phyloP scores from a whole-genome alignment of 352 stramenopile genomes.

The Lagenidium giganteum region DNA sequence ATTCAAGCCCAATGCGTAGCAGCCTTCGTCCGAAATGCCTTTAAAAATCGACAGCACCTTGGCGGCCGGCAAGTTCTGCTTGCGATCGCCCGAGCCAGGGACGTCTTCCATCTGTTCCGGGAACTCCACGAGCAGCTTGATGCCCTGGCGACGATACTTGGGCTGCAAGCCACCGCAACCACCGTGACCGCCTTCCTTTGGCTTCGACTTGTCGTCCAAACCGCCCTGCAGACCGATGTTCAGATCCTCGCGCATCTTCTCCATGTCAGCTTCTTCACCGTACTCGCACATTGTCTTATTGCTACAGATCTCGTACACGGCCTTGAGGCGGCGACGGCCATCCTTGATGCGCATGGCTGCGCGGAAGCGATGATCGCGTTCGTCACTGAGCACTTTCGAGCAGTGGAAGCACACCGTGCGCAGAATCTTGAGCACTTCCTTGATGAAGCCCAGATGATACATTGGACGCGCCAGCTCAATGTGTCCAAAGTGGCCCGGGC shows the following conservation, averaged over 20 bases:
- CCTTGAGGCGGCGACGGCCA: conserved; percentile 89
- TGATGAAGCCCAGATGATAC: conserved; percentile 98
- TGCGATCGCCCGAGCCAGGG: conserved; percentile 92
- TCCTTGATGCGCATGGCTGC: conserved; percentile 86
- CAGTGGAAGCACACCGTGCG: conserved; percentile 98
- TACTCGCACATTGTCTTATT: conserved; percentile 89
- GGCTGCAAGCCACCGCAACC: conserved; percentile 86
- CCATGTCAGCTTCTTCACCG: conserved; percentile 80
- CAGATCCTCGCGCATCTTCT: conserved; percentile 85
- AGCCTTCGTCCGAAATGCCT: conserved; percentile 97
- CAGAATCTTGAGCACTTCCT: conserved; percentile 92
- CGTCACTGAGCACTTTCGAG: conserved; percentile 92
- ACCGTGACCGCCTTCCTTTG: conserved; percentile 75
- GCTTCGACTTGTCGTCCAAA: conserved; percentile 78
- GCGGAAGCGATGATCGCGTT: conserved; percentile 78
- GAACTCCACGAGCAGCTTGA: conserved; percentile 95
- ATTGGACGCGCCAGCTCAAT: conserved; percentile 96
- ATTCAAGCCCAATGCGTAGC: conserved; percentile 93
- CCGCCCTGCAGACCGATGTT: conserved; percentile 83
- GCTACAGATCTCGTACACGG: conserved; percentile 93
- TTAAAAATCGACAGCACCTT: conserved; percentile 96
- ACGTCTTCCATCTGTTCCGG: conserved; percentile 93
- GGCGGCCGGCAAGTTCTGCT: conserved; percentile 94
- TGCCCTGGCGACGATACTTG: conserved; percentile 95
- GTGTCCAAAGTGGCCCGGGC: conserved; percentile 99